Percentiles rank a stretch among this genome's conserved stretches.
phyloP scores from a whole-genome alignment of 306 rosid species.

The Inga leiocalycina region DNA sequence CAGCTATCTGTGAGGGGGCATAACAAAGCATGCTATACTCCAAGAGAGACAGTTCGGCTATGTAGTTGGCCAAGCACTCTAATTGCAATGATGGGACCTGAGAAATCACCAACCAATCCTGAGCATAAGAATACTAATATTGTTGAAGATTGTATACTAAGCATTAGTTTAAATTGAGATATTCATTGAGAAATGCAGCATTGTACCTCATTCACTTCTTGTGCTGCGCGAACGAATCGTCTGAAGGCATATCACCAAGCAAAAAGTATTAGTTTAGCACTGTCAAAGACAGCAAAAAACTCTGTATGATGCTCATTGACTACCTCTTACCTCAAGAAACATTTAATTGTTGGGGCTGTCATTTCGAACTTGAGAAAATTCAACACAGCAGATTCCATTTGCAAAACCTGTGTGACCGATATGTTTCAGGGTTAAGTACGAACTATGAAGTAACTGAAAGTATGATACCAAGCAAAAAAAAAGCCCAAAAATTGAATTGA shows the following conservation, averaged over 20 bases:
- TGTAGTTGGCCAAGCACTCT: constrained; percentile 87
- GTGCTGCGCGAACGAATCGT: constrained; percentile 93
- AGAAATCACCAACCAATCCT: background rate
- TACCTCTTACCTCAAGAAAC: constrained; percentile 68
- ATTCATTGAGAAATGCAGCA: background rate
- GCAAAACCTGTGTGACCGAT: constrained; percentile 66
- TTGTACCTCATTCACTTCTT: constrained; percentile 71
- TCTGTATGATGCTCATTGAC: background rate
- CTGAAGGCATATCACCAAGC: constrained; percentile 43
- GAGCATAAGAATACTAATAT: background rate
- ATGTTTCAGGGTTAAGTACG: constrained; percentile 22
- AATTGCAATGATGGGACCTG: constrained; percentile 71
- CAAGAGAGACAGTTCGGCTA: constrained; percentile 85
- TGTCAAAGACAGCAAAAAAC: background rate
- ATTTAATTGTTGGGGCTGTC: constrained; percentile 94
- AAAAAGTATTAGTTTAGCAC: constrained; percentile 20
- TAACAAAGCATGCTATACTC: constrained; percentile 83
- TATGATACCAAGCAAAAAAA: background rate
- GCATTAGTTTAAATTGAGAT: background rate
- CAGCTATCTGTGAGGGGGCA: constrained; percentile 85
- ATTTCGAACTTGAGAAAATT: constrained; percentile 92
- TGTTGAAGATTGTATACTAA: background rate
- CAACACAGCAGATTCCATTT: constrained; percentile 90
- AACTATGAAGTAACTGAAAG: background rate
- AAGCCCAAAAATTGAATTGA: background rate